phyloP scores from a whole-genome alignment of 2,329 filamentous ascomycete species.

The Sordariomycetes sp. region DNA sequence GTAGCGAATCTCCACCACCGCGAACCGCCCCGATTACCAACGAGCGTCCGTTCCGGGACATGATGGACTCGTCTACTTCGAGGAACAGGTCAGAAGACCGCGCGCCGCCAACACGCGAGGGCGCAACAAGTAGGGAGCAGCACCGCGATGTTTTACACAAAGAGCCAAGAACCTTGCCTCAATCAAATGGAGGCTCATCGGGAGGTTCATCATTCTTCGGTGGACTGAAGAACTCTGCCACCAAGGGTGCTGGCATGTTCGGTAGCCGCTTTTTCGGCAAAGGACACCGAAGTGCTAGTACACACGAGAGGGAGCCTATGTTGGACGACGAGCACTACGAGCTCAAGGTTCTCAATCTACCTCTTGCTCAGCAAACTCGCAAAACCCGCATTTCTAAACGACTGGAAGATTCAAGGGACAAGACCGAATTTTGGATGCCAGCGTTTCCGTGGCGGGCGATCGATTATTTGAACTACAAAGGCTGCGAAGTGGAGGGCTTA shows the following conservation, averaged over 20 bases:
- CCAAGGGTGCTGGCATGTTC: slow-evolving; percentile 69
- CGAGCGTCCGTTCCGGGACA: slow-evolving; percentile 59
- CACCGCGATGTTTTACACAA: slow-evolving; percentile 4
- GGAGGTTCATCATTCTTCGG: slow-evolving; percentile 60
- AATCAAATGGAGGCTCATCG: slow-evolving; percentile 46
- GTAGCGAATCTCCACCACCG: slow-evolving; percentile 24
- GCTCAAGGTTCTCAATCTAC: slow-evolving; percentile 76
- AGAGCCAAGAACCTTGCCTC: slow-evolving; percentile 10
- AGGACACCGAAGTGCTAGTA: slow-evolving; percentile 62
- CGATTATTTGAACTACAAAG: slow-evolving; percentile 92
- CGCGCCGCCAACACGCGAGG: slow-evolving; percentile 33
- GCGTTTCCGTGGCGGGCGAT: slow-evolving; percentile 92
- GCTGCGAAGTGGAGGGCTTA: slow-evolving; percentile 85
- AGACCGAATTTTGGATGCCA: slow-evolving; percentile 99
- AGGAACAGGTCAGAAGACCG: slow-evolving; percentile 71
- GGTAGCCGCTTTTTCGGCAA: slow-evolving; percentile 80
- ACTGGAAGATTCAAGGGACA: slow-evolving; percentile 79
- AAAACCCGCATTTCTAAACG: slow-evolving; percentile 84
- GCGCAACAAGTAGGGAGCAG: slow-evolving; percentile 28
- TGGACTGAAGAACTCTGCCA: slow-evolving; percentile 63
- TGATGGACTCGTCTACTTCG: slow-evolving; percentile 53
- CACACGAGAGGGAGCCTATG: slow-evolving; percentile 52
- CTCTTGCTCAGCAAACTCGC: slow-evolving; percentile 82
- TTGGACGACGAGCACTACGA: slow-evolving; percentile 78
- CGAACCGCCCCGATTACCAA: slow-evolving; percentile 56